phyloP scores from a whole-genome alignment of 805 yeast species.

The Cyberlindnera mississippiensis region DNA sequence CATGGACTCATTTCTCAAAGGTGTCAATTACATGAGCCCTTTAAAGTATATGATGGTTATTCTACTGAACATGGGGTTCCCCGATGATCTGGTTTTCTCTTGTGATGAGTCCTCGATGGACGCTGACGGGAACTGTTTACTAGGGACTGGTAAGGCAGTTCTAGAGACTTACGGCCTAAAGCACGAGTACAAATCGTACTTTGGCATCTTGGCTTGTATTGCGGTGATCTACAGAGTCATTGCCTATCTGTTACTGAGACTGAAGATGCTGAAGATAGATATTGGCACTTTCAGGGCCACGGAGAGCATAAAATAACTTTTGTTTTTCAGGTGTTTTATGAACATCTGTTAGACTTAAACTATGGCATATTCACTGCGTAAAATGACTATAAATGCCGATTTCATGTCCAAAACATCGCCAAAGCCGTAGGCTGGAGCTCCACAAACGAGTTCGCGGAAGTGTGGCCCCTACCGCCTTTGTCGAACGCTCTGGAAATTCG shows the following conservation, averaged over 20 bases:
- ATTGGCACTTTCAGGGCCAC: slow-evolving; percentile 13
- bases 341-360: too few relatives aligned
- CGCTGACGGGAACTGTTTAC: slow-evolving; percentile 43
- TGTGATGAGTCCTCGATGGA: slow-evolving; percentile 37
- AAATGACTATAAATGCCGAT: too few relatives aligned
- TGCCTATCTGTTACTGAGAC: slow-evolving; percentile 29
- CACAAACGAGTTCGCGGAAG: neutral
- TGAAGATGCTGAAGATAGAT: slow-evolving; percentile 22
- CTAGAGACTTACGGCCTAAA: slow-evolving; percentile 41
- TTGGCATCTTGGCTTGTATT: slow-evolving; percentile 37
- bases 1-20: slow-evolving; percentile 67
- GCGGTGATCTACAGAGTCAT: slow-evolving; percentile 39
- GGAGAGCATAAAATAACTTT: neutral
- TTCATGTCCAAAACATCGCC: neutral
- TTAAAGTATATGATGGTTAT: slow-evolving; percentile 62
- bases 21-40: slow-evolving; percentile 74
- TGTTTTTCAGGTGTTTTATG: too few relatives aligned
- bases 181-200: slow-evolving; percentile 31
- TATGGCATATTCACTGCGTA: too few relatives aligned
- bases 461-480: neutral
- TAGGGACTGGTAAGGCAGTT: slow-evolving; percentile 53
- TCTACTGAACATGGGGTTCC: slow-evolving; percentile 53
- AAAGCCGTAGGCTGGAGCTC: too few relatives aligned
- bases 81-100: slow-evolving; percentile 40
- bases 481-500: slow-evolving; percentile 1